Conservation (phyloP, 164 flowering plant genomes). For the Piper longum region DNA sequence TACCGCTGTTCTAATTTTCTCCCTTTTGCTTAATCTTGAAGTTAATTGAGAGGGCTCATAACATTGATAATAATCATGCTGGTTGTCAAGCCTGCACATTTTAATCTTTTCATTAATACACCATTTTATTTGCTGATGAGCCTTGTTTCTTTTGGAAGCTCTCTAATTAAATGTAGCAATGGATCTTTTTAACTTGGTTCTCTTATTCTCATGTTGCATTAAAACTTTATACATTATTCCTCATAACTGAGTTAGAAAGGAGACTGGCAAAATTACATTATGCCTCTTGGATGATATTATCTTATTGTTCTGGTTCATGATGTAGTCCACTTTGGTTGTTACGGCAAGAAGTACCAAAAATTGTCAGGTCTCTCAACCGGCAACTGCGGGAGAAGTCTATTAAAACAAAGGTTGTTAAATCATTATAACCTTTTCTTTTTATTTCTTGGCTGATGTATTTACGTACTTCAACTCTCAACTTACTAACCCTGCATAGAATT, state of each 20-base stretch:
- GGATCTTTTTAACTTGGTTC: no score
- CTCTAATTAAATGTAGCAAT: no score
- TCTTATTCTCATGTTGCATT: neutral
- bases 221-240: neutral
- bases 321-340: conserved; percentile 92
- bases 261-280: neutral
- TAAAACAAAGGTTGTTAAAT: conserved; percentile 67
- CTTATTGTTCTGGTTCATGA: neutral
- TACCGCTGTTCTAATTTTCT: no score
- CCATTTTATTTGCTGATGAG: neutral
- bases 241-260: neutral
- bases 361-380: conserved; percentile 79
- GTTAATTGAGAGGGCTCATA: no score
- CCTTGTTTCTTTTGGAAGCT: neutral
- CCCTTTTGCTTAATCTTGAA: no score
- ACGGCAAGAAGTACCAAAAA: conserved; percentile 93
- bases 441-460: neutral
- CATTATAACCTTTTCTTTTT: neutral
- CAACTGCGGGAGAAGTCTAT: conserved; percentile 90
- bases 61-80: no score
- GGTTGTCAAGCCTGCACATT: no score
- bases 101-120: no score
- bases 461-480: neutral
- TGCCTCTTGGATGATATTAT: neutral
- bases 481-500: no score